These are phyloP conservation scores for Sporothrix humicola DNA, from an alignment of 2,329 filamentous ascomycete genomes.

Conservation along the genomic window DNA sequence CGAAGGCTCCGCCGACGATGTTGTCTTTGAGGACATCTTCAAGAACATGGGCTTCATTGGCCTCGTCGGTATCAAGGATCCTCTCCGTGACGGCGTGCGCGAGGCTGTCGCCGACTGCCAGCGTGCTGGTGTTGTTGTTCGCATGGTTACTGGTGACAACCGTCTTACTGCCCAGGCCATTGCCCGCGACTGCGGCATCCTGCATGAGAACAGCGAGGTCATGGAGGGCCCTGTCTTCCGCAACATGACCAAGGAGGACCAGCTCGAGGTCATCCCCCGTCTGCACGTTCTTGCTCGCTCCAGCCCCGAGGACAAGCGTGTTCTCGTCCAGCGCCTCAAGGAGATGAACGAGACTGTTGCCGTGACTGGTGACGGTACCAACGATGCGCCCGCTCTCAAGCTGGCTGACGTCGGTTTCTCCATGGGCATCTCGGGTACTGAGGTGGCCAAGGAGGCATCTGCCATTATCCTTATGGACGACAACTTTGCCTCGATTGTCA, in stretches of 20 bases:
- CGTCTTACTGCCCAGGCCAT: conserved; percentile 79
- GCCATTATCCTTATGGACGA: conserved; percentile 88
- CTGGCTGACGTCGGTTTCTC: conserved; percentile 83
- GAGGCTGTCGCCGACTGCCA: conserved; percentile 76
- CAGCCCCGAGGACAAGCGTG: conserved; percentile 77
- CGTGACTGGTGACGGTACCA: conserved; percentile 83
- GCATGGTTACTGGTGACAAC: conserved; percentile 88
- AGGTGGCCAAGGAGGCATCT: conserved; percentile 84
- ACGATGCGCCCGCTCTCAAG: conserved; percentile 81
- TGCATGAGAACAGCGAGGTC: conserved; percentile 69
- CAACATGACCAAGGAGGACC: conserved; percentile 69
- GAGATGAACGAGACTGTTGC: conserved; percentile 78
- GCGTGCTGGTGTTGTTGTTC: conserved; percentile 76
- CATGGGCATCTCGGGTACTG: conserved; percentile 83
- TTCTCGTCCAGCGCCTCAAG: conserved; percentile 73
- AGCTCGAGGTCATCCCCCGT: conserved; percentile 69
- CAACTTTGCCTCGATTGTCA: conserved; percentile 86
- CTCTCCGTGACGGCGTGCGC: conserved; percentile 74
- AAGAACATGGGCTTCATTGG: conserved; percentile 70
- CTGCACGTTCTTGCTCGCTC: conserved; percentile 76
- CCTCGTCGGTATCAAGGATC: conserved; percentile 82
- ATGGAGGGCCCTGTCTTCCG: conserved; percentile 82
- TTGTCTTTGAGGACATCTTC: conserved; percentile 71
- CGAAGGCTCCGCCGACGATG: conserved; percentile 63
- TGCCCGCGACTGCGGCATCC: conserved; percentile 77